Base-by-base conservation (phyloP, 2,329 filamentous ascomycete species). In the Macroventuria anomochaeta region DNA sequence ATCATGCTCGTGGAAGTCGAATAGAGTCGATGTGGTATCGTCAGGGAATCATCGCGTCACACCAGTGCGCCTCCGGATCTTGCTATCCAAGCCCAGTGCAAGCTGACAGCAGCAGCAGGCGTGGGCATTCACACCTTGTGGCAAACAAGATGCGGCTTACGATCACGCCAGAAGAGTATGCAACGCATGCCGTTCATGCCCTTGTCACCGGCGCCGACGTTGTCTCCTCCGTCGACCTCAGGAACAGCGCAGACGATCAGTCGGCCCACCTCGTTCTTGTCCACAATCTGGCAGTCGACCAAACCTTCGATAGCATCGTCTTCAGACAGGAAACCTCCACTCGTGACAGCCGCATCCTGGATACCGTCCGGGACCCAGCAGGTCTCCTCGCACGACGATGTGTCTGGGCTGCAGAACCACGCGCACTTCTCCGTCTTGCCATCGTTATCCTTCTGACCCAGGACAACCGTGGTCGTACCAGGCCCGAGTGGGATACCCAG, bases 11-110 rank as follows among this genome's bases (percentile, higher is more conserved):
- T 43, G 53, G 46, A 51, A 57, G 53, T 55, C 47, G 55, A 57
- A 53, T 48, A 43, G 49, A 52, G 57, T 58, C 59, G 60, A 47
- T 51, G 55, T 59, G 56, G 60, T 62, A 55, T 63, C 61, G 63
- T 67, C 59, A 62, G 58, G 62, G 63, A 61, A 59, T 71, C 67
- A 63, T 69, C 61, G 63, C 57, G 57, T 62, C 56, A 61, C 56
- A 61, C 61, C 63, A 40, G 65, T 62, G 60, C 67, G 65, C 68
- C 65, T 59, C 55, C 54, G n/a, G n/a, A n/a, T n/a, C n/a, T n/a
- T n/a, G n/a, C n/a, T n/a, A n/a, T n/a, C n/a, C n/a, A n/a, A n/a
- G n/a, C n/a, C n/a, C n/a, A n/a, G n/a, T n/a, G n/a, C n/a, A n/a
- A n/a, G n/a, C n/a, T n/a, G n/a, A n/a, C n/a, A n/a, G n/a, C n/a